Evolutionary conservation across 1,139 yeast genomes (phyloP).

Genomic region (Nakaseomyces sp.): DNA sequence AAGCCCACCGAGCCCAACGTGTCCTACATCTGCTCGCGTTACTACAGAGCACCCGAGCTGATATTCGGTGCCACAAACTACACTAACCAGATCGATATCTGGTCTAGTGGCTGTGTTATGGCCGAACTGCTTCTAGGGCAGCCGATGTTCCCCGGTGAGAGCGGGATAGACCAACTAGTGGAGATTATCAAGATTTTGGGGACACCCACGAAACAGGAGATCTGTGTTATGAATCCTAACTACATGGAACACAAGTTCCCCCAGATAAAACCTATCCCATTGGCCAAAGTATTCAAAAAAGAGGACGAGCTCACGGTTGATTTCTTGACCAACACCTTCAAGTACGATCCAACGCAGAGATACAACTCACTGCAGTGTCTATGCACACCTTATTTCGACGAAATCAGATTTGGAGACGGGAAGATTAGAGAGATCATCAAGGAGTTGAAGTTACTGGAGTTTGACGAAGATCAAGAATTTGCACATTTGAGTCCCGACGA

Average conservation of each 20-base stretch:
- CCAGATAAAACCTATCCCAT: conserved; percentile 87
- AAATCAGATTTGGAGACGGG: conserved; percentile 22
- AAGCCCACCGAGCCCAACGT: conserved; percentile 91
- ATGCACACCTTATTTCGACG: conserved; percentile 29
- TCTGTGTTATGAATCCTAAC: conserved; percentile 90
- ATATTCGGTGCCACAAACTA: conserved; percentile 87
- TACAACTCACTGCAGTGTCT: conserved; percentile 29
- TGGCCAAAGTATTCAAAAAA: conserved; percentile 68
- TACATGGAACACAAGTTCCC: conserved; percentile 98
- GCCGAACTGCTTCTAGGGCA: conserved; percentile 93
- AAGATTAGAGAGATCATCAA: conserved; percentile 17
- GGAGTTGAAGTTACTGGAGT: conserved; percentile 8
- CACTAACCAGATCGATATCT: conserved; percentile 93
- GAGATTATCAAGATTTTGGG: conserved; percentile 94
- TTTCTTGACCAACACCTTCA: conserved; percentile 25
- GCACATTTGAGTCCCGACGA: conserved; percentile 24
- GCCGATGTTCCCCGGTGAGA: conserved; percentile 95
- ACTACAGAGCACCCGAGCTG: conserved; percentile 90
- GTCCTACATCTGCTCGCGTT: conserved; percentile 90
- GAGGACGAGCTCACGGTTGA: conserved; percentile 30
- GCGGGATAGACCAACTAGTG: conserved; percentile 94
- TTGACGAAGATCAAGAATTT: conserved; percentile 24
- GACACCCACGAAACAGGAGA: conserved; percentile 89
- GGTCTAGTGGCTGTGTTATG: conserved; percentile 99
- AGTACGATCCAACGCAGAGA: conserved; percentile 30